A percentile compares a stretch with the other conserved stretches of the same genome.
phyloP scores from a whole-genome alignment of 2,329 filamentous ascomycete genomes.

The Zymoseptoria passerinii region DNA sequence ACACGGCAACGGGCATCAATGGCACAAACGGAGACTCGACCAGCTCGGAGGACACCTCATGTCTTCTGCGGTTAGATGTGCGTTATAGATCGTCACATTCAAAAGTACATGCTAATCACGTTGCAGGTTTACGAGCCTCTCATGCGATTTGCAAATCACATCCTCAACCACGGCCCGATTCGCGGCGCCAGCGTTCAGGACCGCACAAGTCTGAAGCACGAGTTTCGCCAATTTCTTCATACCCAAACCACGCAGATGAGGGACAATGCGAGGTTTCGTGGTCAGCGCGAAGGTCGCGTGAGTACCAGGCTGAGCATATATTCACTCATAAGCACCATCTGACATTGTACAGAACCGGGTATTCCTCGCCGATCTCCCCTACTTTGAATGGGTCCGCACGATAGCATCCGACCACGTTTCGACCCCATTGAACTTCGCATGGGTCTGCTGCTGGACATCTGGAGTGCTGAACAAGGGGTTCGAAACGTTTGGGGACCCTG shows the following conservation, averaged over 20 bases:
- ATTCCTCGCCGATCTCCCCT: background rate
- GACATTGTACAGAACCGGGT: background rate
- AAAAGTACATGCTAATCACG: background rate
- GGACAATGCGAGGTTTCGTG: background rate
- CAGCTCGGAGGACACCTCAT: too few species aligned
- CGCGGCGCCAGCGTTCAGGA: background rate
- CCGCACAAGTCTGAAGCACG: background rate
- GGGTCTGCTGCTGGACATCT: background rate
- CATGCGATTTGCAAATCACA: background rate
- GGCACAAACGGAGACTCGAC: too few species aligned
- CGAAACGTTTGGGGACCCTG: background rate
- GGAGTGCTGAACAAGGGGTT: background rate
- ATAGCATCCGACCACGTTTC: background rate
- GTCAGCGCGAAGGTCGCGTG: background rate
- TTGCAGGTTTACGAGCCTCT: background rate
- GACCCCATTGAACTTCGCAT: background rate
- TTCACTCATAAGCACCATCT: background rate
- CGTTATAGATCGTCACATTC: too few species aligned
- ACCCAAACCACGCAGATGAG: background rate
- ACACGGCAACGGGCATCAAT: too few species aligned
- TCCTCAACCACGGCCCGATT: background rate
- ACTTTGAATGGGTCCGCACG: background rate
- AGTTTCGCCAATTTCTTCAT: background rate
- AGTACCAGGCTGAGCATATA: background rate
- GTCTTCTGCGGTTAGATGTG: too few species aligned